These are phyloP conservation scores for Cladosporium cucumerinum DNA, from an alignment of 2,329 filamentous ascomycete species.

Conservation along the genomic window DNA sequence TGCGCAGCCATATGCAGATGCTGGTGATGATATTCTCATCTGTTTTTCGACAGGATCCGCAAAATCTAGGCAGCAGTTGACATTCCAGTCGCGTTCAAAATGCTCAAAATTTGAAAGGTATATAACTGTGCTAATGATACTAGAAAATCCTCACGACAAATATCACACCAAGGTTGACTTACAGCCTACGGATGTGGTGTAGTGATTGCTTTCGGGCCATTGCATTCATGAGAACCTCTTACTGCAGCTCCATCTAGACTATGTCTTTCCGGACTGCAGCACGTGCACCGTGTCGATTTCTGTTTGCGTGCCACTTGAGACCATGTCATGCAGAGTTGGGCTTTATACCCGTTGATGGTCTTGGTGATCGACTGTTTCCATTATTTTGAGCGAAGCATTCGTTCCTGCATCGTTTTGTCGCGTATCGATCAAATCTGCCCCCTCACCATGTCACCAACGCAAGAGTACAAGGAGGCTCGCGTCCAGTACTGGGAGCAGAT, in stretches of 20 bases:
- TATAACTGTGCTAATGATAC: background rate
- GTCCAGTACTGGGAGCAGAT: background rate
- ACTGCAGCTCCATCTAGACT: background rate
- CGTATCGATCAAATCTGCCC: too few species aligned
- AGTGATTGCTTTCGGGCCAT: background rate
- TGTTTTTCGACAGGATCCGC: background rate
- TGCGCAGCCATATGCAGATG: too few species aligned
- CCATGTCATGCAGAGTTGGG: too few species aligned
- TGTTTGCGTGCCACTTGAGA: background rate
- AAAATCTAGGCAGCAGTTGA: background rate
- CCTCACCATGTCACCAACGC: background rate
- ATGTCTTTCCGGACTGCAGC: background rate
- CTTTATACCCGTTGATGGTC: too few species aligned
- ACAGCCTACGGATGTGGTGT: background rate
- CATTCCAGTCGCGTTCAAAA: background rate
- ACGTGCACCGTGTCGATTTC: background rate
- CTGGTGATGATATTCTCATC: background rate
- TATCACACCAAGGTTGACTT: background rate
- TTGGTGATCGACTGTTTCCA: background rate
- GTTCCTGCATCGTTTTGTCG: too few species aligned
- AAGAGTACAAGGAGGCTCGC: background rate
- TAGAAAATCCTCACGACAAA: background rate
- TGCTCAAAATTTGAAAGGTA: too few species aligned
- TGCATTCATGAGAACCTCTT: background rate
- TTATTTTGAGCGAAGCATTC: background rate